Percentiles rank a stretch among this genome's conserved stretches.
These are phyloP conservation scores for Gaeumannomyces tritici DNA, from an alignment of 2,329 filamentous ascomycete genomes.

Conservation along the genomic window DNA sequence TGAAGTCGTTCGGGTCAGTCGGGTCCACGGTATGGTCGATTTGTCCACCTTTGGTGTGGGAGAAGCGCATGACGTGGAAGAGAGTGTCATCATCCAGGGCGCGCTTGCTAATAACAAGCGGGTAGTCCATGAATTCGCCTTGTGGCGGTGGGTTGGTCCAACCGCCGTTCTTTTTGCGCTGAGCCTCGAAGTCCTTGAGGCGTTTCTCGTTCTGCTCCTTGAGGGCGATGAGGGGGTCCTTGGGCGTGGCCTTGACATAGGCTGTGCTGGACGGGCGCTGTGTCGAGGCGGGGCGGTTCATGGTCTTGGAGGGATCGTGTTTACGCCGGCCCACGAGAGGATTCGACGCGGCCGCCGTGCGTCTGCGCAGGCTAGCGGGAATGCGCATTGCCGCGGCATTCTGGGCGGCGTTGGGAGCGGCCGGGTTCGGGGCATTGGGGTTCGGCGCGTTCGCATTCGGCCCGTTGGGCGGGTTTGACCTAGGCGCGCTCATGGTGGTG, in stretches of 20 bases:
- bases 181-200: slow-evolving; percentile 26
- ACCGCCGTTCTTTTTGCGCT: slow-evolving; percentile 39
- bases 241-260: slow-evolving; percentile 15
- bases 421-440: slow-evolving; percentile 1
- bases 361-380: slow-evolving; percentile 15
- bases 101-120: slow-evolving; percentile 75
- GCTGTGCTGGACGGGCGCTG: slow-evolving; percentile 16
- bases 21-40: slow-evolving; percentile 50
- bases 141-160: slow-evolving; percentile 44
- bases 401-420: slow-evolving; percentile 5
- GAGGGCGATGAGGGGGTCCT: slow-evolving; percentile 13
- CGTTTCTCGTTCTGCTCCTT: slow-evolving; percentile 14
- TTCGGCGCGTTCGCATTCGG: slow-evolving; percentile 6
- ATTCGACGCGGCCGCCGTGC: slow-evolving; percentile 34
- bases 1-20: slow-evolving; percentile 66
- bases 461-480: slow-evolving; percentile 20
- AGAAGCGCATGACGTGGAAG: slow-evolving; percentile 78
- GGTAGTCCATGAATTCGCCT: slow-evolving; percentile 29
- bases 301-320: slow-evolving; percentile 14
- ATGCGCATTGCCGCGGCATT: slow-evolving; percentile 14
- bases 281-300: slow-evolving; percentile 3
- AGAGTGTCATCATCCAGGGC: slow-evolving; percentile 70
- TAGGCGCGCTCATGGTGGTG: slow-evolving; percentile 32
- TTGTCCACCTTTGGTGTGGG: slow-evolving; percentile 41
- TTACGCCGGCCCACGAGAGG: slow-evolving; percentile 57